Evolutionary conservation across 441 rosid species (phyloP).

Genomic region (Jatropha multifida): DNA sequence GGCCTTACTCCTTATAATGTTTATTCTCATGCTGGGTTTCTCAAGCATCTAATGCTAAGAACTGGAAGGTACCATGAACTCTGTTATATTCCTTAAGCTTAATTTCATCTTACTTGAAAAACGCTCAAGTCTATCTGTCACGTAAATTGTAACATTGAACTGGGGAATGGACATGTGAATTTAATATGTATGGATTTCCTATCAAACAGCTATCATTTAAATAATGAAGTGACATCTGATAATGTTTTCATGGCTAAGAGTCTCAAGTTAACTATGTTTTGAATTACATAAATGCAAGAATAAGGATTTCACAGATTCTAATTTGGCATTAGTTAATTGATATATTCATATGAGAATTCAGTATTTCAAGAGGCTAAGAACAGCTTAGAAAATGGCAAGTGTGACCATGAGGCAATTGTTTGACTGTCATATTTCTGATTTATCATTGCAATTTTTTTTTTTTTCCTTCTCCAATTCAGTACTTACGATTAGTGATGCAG

Average conservation of each 20-base stretch:
- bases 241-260: neutral
- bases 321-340: neutral
- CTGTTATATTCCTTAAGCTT: neutral
- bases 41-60: conserved; percentile 93
- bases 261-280: neutral
- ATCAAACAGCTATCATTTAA: no score
- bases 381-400: neutral
- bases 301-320: neutral
- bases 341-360: neutral
- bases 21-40: conserved; percentile 82
- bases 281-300: neutral
- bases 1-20: conserved; percentile 79
- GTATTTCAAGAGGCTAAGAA: conserved; percentile 8
- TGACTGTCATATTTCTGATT: neutral
- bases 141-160: no score
- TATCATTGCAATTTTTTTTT: neutral
- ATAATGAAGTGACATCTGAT: conserved; percentile 1
- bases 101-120: conserved; percentile 10
- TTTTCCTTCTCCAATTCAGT: conserved; percentile 3
- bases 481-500: conserved; percentile 40
- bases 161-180: neutral
- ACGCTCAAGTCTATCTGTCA: neutral
- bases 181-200: neutral
- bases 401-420: neutral
- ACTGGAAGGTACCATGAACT: conserved; percentile 74